A percentile compares a stretch with the other conserved stretches of the same genome.
phyloP scores from a whole-genome alignment of 257 asterid species.

The Jacaranda mimosifolia region DNA sequence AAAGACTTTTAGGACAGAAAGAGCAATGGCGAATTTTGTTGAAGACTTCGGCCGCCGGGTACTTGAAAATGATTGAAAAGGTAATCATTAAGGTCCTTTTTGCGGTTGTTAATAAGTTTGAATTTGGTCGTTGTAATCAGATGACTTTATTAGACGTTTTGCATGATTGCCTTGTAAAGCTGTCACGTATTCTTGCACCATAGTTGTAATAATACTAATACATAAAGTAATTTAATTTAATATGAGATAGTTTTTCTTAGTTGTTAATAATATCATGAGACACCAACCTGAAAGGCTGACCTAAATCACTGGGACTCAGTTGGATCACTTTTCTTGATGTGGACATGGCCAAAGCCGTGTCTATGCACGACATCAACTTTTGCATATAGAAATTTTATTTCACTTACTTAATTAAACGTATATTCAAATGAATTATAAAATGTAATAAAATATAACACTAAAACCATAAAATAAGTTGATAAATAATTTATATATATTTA shows the following conservation, averaged over 20 bases:
- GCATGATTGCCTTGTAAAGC: background rate
- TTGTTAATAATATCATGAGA: background rate
- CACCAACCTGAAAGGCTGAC: conserved; percentile 28
- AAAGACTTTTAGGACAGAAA: too few species aligned
- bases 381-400: background rate
- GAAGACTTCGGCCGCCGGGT: too few species aligned
- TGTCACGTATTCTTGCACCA: background rate
- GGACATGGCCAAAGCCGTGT: conserved; percentile 24
- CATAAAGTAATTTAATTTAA: background rate
- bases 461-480: too few species aligned
- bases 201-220: background rate
- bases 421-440: too few species aligned
- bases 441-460: too few species aligned
- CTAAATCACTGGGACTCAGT: conserved; percentile 16
- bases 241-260: background rate
- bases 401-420: too few species aligned
- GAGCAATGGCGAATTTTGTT: too few species aligned
- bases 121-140: background rate
- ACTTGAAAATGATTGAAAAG: too few species aligned
- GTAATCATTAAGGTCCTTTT: too few species aligned
- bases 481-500: too few species aligned
- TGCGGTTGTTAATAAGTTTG: background rate
- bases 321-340: background rate
- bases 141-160: background rate
- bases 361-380: conserved; percentile 5